Evolutionary conservation across 164 flowering plant genomes (phyloP).

Genomic region (Houttuynia cordata): DNA sequence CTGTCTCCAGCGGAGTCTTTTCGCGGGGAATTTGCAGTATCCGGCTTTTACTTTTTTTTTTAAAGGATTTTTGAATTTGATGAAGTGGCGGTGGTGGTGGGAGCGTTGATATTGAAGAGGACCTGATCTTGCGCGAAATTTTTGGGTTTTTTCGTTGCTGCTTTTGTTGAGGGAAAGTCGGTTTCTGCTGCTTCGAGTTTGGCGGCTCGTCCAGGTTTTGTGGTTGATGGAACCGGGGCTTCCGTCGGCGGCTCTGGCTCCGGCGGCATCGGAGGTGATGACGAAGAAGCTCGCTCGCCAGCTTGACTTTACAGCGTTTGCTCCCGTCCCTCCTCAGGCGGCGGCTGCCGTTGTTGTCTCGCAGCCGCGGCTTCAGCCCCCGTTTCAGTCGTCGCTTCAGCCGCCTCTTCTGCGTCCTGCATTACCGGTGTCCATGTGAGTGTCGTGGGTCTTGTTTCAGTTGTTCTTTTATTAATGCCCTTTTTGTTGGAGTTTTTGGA

Average conservation of each 20-base stretch:
- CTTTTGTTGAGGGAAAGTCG: not conserved
- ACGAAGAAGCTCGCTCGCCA: conserved; percentile 81
- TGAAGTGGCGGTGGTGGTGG: conserved; percentile 12
- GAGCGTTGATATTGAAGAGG: too few species aligned
- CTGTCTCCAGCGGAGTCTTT: not conserved
- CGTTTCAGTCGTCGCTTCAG: conserved; percentile 14
- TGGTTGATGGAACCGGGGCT: conserved; percentile 41
- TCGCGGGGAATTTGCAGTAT: not conserved
- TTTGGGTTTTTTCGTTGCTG: not conserved
- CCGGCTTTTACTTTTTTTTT: not conserved
- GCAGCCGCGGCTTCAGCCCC: conserved; percentile 17
- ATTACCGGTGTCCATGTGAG: conserved; percentile 9
- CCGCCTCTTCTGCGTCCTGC: conserved; percentile 23
- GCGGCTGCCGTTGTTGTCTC: conserved; percentile 9
- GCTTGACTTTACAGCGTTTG: conserved; percentile 66
- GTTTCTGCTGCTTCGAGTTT: conserved; percentile 3
- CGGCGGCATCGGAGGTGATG: conserved; percentile 24
- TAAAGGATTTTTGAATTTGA: not conserved
- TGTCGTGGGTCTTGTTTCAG: not conserved
- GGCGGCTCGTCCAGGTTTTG: conserved; percentile 8
- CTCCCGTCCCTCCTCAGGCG: conserved; percentile 9
- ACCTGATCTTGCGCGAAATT: conserved; percentile 3
- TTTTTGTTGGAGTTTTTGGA: too few species aligned
- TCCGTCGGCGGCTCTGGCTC: conserved; percentile 17
- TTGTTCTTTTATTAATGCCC: not conserved